These are phyloP conservation scores for Endothia cerciana DNA, from an alignment of 2,329 filamentous ascomycete species.

Conservation along the genomic window DNA sequence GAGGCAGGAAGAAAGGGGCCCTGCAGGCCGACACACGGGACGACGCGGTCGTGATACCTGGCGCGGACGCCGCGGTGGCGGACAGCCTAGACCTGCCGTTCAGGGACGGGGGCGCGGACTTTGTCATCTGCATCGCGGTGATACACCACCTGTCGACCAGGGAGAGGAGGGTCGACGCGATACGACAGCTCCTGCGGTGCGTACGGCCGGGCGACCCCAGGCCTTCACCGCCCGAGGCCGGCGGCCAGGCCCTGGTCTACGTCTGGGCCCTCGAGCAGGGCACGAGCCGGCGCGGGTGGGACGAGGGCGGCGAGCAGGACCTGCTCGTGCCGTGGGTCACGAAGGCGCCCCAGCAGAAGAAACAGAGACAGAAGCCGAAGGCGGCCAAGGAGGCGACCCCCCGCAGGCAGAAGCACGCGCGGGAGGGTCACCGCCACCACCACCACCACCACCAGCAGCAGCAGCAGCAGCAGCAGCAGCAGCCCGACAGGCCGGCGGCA, in stretches of 20 bases:
- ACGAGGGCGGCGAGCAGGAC: slow-evolving; percentile 82
- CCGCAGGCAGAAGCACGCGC: slow-evolving; percentile 14
- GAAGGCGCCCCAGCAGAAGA: slow-evolving; percentile 40
- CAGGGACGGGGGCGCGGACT: slow-evolving; percentile 65
- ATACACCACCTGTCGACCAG: slow-evolving; percentile 89
- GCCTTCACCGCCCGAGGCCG: neutral
- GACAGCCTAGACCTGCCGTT: slow-evolving; percentile 87
- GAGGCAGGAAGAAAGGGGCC: slow-evolving; percentile 20
- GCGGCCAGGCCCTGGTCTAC: slow-evolving; percentile 77
- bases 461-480: slow-evolving; percentile 12
- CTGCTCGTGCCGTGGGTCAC: slow-evolving; percentile 96
- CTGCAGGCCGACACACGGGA: neutral
- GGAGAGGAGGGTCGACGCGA: slow-evolving; percentile 71
- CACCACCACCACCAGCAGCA: slow-evolving; percentile 17
- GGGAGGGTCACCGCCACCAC: too few species aligned
- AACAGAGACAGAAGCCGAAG: slow-evolving; percentile 30
- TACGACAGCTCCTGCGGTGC: slow-evolving; percentile 71
- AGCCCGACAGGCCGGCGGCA: neutral
- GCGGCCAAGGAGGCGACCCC: too few species aligned
- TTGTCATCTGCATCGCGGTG: slow-evolving; percentile 92
- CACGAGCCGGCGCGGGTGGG: slow-evolving; percentile 84
- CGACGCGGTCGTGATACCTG: neutral
- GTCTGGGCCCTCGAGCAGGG: slow-evolving; percentile 97
- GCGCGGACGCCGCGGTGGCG: slow-evolving; percentile 74
- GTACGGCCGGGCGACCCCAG: slow-evolving; percentile 52